A percentile compares a stretch with the other conserved stretches of the same genome.
Conservation (phyloP, 306 rosid species). For the Crotalaria pallida region DNA sequence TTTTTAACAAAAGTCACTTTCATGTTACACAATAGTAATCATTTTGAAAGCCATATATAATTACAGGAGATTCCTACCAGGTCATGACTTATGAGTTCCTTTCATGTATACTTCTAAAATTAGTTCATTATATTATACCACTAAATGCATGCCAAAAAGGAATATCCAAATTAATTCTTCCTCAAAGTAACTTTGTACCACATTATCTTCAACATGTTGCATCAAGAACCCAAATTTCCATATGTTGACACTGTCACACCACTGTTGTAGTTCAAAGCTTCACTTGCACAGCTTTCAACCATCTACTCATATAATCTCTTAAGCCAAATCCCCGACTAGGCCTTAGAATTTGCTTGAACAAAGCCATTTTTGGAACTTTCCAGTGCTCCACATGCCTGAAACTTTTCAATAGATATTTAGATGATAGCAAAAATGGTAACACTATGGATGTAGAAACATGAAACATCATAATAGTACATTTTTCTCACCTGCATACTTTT, state of each 20-base stretch:
- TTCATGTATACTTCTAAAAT: not conserved
- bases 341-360: constrained; percentile 75
- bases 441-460: not conserved
- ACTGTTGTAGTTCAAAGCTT: constrained; percentile 9
- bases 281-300: constrained; percentile 30
- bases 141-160: not conserved
- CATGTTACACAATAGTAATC: not conserved
- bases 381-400: constrained; percentile 89
- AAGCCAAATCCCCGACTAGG: constrained; percentile 60
- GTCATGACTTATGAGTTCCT: not conserved
- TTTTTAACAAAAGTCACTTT: not conserved
- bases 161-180: not conserved
- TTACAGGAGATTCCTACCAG: not conserved
- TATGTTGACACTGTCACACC: constrained; percentile 4
- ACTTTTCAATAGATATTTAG: not conserved
- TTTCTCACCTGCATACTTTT: constrained; percentile 79
- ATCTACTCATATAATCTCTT: constrained; percentile 37
- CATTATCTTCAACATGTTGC: not conserved
- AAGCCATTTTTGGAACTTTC: constrained; percentile 91
- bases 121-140: not conserved
- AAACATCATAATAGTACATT: not conserved
- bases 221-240: not conserved
- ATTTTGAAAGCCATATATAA: not conserved
- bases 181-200: not conserved
- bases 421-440: not conserved